Evolutionary conservation across 306 rosid genomes (phyloP).

Genomic region (Cicer arietinum): DNA sequence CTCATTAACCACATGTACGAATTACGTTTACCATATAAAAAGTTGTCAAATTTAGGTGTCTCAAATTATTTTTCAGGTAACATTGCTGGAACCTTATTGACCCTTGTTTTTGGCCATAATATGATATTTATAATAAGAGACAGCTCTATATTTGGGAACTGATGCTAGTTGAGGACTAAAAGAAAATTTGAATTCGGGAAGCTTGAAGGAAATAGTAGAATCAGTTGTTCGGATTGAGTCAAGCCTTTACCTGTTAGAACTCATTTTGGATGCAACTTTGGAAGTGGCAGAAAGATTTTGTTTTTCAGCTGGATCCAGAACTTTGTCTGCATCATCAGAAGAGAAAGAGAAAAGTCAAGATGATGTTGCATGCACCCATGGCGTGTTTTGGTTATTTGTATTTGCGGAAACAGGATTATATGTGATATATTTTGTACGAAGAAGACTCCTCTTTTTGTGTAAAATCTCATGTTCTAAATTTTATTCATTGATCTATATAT

Average conservation of each 20-base stretch:
- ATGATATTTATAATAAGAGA: no score
- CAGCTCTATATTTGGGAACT: no score
- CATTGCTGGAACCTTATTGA: no score
- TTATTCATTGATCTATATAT: no score
- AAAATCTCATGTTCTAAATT: no score
- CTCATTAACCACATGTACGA: no score
- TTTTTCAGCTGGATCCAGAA: slow-evolving; percentile 86
- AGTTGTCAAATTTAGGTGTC: no score
- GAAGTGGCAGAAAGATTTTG: slow-evolving; percentile 84
- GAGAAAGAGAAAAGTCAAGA: slow-evolving; percentile 19
- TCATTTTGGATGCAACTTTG: slow-evolving; percentile 64
- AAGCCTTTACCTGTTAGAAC: slow-evolving; percentile 64
- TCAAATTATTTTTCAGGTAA: no score
- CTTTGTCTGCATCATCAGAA: slow-evolving; percentile 64
- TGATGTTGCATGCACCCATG: no score
- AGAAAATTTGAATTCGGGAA: neutral
- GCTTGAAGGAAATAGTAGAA: neutral
- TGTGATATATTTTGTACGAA: neutral
- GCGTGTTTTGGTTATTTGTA: neutral
- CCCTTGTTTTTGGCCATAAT: no score
- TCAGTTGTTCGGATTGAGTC: neutral
- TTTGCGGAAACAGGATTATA: neutral
- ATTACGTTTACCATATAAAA: no score
- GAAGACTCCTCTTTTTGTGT: no score
- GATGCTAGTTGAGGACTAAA: neutral